Evolutionary conservation across 23 red algal genomes (phyloP).

Genomic region (Pyropia yezoensis): DNA sequence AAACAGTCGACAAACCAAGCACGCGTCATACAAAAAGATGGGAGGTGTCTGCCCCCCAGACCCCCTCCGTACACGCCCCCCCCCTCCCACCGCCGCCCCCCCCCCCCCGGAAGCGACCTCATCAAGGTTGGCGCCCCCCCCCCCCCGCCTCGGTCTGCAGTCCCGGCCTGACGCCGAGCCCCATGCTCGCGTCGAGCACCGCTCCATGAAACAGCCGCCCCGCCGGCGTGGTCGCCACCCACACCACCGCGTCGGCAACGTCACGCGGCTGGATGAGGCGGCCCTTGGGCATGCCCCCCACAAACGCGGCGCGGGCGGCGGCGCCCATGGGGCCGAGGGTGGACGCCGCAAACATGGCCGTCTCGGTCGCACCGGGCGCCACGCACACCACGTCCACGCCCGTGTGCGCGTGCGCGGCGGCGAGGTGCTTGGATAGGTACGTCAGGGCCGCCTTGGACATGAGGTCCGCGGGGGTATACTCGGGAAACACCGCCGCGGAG

Average conservation of each 20-base stretch:
- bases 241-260: slow-evolving; percentile 45
- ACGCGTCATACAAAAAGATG: too few species aligned
- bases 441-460: slow-evolving; percentile 71
- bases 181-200: slow-evolving; percentile 67
- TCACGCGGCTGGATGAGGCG: slow-evolving; percentile 48
- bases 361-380: slow-evolving; percentile 77
- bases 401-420: slow-evolving; percentile 43
- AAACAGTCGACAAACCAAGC: too few species aligned
- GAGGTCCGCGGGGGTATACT: slow-evolving; percentile 58
- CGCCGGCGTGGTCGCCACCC: slow-evolving; percentile 36
- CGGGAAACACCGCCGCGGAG: slow-evolving; percentile 64
- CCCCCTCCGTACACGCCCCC: too few species aligned
- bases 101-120: too few species aligned
- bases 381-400: slow-evolving; percentile 57
- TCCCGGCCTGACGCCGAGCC: slow-evolving; percentile 58
- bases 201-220: slow-evolving; percentile 57
- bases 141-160: slow-evolving; percentile 46
- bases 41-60: too few species aligned
- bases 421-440: slow-evolving; percentile 72
- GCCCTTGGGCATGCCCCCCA: slow-evolving; percentile 64
- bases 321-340: slow-evolving; percentile 17
- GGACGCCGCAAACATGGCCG: slow-evolving; percentile 55
- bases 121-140: background rate
- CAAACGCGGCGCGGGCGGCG: slow-evolving; percentile 22
- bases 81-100: too few species aligned